These are phyloP conservation scores for Beauveria asiatica DNA, from an alignment of 2,329 filamentous ascomycete genomes.

Conservation along the genomic window DNA sequence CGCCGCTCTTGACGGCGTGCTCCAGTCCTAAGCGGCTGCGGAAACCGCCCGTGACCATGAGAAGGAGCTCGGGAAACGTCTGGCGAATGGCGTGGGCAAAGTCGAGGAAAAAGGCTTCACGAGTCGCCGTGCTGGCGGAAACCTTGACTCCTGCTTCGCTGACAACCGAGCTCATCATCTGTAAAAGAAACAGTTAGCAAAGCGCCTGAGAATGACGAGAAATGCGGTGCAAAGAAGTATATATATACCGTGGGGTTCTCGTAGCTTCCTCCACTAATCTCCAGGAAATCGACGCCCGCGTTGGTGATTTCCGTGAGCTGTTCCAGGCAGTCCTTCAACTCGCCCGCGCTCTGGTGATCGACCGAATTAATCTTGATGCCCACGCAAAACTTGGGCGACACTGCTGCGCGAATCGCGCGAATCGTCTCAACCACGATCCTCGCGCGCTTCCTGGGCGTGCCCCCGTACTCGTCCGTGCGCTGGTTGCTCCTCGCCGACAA, in stretches of 20 bases:
- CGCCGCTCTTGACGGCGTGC: slow-evolving; percentile 26
- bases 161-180: slow-evolving; percentile 3
- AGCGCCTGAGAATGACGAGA: not conserved
- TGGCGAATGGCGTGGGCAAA: slow-evolving; percentile 47
- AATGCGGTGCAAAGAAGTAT: not conserved
- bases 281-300: slow-evolving; percentile 55
- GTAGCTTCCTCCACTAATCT: slow-evolving; percentile 57
- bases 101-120: slow-evolving; percentile 62
- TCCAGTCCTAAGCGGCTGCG: slow-evolving; percentile 38
- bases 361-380: slow-evolving; percentile 49
- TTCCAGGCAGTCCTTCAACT: slow-evolving; percentile 44
- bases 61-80: slow-evolving; percentile 32
- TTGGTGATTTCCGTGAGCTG: slow-evolving; percentile 44
- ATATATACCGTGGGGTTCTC: slow-evolving; percentile 38
- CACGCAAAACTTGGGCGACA: slow-evolving; percentile 35
- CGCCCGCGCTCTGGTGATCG: slow-evolving; percentile 41
- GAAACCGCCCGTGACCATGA: slow-evolving; percentile 58
- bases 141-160: slow-evolving; percentile 20
- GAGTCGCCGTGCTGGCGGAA: slow-evolving; percentile 36
- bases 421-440: slow-evolving; percentile 44
- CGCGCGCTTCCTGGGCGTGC: slow-evolving; percentile 37
- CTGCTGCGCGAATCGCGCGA: slow-evolving; percentile 29
- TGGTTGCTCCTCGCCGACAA: slow-evolving; percentile 40
- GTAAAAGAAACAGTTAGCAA: not conserved
- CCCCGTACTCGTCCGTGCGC: slow-evolving; percentile 48